Evolutionary conservation across 306 rosid genomes (phyloP), one percentile per base, ranked within the genome.

Genomic region (Leucaena leucocephala): DNA sequence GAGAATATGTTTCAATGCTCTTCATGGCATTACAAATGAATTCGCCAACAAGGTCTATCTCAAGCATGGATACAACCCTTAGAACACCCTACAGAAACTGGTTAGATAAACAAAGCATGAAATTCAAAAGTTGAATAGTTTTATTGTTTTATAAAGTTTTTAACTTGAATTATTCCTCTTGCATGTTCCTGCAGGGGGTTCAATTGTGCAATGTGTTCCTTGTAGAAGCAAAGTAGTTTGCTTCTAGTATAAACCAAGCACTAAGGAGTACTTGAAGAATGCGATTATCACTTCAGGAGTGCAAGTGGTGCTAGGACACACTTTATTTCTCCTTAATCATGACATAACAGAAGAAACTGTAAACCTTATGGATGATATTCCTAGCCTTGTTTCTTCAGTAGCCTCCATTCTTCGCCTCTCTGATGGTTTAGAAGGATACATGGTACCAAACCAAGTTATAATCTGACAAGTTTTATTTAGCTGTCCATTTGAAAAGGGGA

Each of bases 211-310:
- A 88, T n/a, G 84, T 90, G 3, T 83, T 80, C 75, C 45, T 87
- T 7, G 34, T 71, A 69, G 90, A 87, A 58, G 85, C 92, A 58
- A 63, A 70, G 33, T 89, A 91, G 93, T 69, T 86, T 62, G 72
- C 66, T 2, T 39, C 61, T 6, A 78, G 84, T 39, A 82, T 13
- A 65, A 76, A 55, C 86, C 89, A 61, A 80, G 58, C 36, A 38
- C 78, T 6, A 76, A 88, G 50, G 86, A 85, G 46, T 89, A 91
- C 63, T 78, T 89, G 85, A 80, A 82, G 34, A 88, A 86, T 71
- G 87, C 76, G 55, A 19, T 82, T n/a, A 44, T 83, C 8, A 89
- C 85, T 68, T n/a, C 89, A 5, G 92, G 97, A 8, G 91, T 86
- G 27, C 89, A 84, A 7, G 82, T 81, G 8, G 87, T 82, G 15